Evolutionary conservation across 768 basidiomycete genomes (phyloP).

Genomic region (Tylopilus vinaceipallidus): DNA sequence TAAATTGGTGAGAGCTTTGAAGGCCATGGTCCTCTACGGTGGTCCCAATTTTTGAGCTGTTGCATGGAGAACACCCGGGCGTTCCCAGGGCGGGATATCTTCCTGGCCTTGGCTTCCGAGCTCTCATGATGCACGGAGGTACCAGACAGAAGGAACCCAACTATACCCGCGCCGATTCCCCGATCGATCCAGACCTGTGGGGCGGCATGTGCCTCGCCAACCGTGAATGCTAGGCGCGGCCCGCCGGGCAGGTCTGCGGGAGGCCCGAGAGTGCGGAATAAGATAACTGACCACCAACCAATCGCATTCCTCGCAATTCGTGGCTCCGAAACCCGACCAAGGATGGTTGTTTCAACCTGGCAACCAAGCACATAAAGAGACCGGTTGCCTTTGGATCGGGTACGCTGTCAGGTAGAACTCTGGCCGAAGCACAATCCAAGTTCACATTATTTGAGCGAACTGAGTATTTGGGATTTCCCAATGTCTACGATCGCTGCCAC

Average conservation of each 20-base stretch:
- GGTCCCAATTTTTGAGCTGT: background rate
- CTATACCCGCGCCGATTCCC: background rate
- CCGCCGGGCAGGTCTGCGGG: no score
- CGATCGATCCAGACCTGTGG: background rate
- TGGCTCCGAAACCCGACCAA: background rate
- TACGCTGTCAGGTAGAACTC: no score
- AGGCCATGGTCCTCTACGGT: background rate
- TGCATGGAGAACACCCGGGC: background rate
- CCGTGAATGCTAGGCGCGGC: background rate
- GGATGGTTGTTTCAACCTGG: background rate
- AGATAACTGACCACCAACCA: background rate
- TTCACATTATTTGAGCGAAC: background rate
- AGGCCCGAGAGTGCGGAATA: no score
- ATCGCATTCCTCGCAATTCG: background rate
- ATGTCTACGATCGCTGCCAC: background rate
- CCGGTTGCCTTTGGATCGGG: background rate
- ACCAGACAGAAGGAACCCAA: background rate
- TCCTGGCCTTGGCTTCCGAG: background rate
- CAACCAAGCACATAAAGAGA: background rate
- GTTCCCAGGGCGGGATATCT: constrained; percentile 1
- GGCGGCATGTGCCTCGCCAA: background rate
- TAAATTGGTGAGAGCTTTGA: constrained; percentile 2
- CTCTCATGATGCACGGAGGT: background rate
- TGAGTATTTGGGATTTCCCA: background rate
- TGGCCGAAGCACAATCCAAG: background rate